Conservation (phyloP, 208 protist species). For the Crithidia thermophila region DNA sequence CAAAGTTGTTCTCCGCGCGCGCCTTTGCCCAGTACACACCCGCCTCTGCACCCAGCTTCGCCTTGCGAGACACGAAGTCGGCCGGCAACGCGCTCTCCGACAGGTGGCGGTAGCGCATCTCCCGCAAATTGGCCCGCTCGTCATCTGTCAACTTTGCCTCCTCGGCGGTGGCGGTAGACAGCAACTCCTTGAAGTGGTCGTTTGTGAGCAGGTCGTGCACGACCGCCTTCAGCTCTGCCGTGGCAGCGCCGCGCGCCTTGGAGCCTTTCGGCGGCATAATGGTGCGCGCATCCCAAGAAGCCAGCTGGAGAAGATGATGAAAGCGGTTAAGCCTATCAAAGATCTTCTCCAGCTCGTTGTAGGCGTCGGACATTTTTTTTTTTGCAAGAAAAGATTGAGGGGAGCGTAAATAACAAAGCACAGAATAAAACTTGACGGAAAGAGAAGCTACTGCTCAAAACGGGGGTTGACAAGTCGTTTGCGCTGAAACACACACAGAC, state of each 20-base stretch:
- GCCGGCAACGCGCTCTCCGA: constrained; percentile 37
- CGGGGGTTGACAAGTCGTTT: too few species aligned
- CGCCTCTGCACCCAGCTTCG: constrained; percentile 32
- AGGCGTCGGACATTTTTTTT: constrained; percentile 35
- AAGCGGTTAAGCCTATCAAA: constrained; percentile 44
- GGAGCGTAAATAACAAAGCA: too few species aligned
- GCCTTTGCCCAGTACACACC: constrained; percentile 41
- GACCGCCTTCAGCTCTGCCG: constrained; percentile 39
- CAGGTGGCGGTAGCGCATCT: constrained; percentile 41
- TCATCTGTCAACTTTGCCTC: constrained; percentile 24
- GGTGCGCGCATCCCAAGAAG: constrained; percentile 51
- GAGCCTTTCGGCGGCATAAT: constrained; percentile 54
- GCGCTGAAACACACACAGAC: too few species aligned
- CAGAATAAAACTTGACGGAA: too few species aligned
- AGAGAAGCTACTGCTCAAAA: too few species aligned
- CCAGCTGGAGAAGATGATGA: constrained; percentile 36
- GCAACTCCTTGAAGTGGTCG: constrained; percentile 7
- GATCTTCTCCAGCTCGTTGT: constrained; percentile 51
- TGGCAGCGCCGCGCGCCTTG: constrained; percentile 32
- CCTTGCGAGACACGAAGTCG: constrained; percentile 43
- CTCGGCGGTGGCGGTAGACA: constrained; percentile 27
- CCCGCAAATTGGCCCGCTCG: constrained; percentile 56
- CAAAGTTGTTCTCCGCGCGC: constrained; percentile 55
- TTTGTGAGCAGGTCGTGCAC: constrained; percentile 45
- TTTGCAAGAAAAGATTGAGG: too few species aligned